Conservation (phyloP, 768 basidiomycete species). For the Macrolepiota fuliginosa region DNA sequence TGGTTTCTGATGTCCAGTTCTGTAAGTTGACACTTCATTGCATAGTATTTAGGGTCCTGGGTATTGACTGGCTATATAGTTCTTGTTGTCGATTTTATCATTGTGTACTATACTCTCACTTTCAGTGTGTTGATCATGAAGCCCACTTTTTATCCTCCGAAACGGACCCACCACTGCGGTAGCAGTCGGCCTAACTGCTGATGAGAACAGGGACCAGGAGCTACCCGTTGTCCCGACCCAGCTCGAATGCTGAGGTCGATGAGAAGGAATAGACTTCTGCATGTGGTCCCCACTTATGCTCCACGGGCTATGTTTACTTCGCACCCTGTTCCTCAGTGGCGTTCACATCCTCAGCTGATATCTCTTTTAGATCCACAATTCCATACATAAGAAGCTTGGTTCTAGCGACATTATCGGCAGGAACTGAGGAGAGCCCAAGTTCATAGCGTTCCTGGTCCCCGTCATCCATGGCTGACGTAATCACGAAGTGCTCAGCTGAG, state of each 20-base stretch:
- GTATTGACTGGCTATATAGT: neutral
- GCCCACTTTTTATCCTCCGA: neutral
- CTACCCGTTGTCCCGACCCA: neutral
- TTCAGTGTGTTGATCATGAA: neutral
- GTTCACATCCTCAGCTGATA: neutral
- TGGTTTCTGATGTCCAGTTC: conserved; percentile 43
- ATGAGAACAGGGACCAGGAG: neutral
- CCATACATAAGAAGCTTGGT: neutral
- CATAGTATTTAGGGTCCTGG: too few species aligned
- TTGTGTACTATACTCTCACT: conserved; percentile 4
- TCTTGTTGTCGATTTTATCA: neutral
- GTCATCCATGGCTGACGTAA: neutral
- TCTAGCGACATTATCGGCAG: neutral
- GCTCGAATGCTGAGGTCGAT: neutral
- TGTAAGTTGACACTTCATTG: neutral
- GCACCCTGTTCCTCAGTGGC: conserved; percentile 1
- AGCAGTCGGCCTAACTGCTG: neutral
- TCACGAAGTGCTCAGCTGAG: neutral
- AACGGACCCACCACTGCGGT: neutral
- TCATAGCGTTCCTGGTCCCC: neutral
- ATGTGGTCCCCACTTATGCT: neutral
- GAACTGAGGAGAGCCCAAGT: neutral
- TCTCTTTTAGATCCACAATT: neutral
- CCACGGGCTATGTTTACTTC: conserved; percentile 1
- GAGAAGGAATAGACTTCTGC: neutral